Evolutionary conservation across 768 basidiomycete genomes (phyloP), one percentile per base, ranked within the genome.

Genomic region (Omphalotus guepiniiformis): DNA sequence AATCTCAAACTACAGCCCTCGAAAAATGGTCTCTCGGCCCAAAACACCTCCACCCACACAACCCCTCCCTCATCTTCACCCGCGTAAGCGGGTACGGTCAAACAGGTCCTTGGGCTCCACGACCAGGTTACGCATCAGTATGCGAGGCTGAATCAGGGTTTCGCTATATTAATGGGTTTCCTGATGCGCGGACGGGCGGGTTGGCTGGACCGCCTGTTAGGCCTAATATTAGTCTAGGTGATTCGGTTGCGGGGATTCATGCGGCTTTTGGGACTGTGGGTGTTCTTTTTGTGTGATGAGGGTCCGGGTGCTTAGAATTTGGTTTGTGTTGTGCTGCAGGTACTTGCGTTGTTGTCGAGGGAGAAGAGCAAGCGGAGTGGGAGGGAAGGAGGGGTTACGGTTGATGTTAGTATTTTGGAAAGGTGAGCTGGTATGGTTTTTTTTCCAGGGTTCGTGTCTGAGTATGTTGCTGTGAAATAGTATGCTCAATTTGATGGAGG

Each of bases 61-160:
- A 95, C 55, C 87, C 91, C 0, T 83, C 82, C 43, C 75, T 97
- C 48, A 89, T 97, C 56, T 93, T 90, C 59, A 95, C 93, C 6
- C 90, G 93, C 52, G 81, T 87, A 18, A 83, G 82, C 52, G 84
- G 85, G 6, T 87, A 85, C 53, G 84, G 85, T 2, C 85, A 87
- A 55, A 85, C 82, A 0, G 85, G 84, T 1, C 83, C 85, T 18
- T 86, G 83, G 84, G 73, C 80, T 0, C 72, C 76, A 16, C 75
- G 82, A 11, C 83, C 83, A 4, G 83, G 85, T 16, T 87, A 82
- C 51, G 83, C 85, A 2, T 82, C 84, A 4, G 83, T 87, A 3
- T 87, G 84, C 53, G 85, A 87, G 64, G 84, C 83, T 0, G 83
- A 87, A 50, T 81, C 83, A 2, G 83, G 85, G 2, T 87, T 86